A percentile compares a stretch with the other conserved stretches of the same genome.
These are phyloP conservation scores for Hortiboletus campestris DNA, from an alignment of 768 basidiomycete species.

Conservation along the genomic window DNA sequence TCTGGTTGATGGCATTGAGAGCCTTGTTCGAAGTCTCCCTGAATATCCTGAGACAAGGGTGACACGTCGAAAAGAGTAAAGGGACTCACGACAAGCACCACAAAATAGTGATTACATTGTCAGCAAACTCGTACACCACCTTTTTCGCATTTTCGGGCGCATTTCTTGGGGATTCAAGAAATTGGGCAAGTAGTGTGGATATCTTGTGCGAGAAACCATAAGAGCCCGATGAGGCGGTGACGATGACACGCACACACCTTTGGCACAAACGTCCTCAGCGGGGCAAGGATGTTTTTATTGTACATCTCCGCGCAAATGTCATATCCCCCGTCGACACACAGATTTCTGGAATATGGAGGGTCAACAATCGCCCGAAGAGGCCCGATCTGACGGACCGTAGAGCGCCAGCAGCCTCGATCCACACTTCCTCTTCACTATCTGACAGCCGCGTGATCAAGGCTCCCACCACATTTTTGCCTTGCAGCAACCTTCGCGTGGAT, in stretches of 20 bases:
- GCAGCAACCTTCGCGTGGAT: slow-evolving; percentile 83
- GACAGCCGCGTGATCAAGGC: slow-evolving; percentile 82
- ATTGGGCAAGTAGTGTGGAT: slow-evolving; percentile 66
- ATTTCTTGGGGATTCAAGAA: slow-evolving; percentile 56
- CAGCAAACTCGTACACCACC: slow-evolving; percentile 83
- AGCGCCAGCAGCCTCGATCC: slow-evolving; percentile 82
- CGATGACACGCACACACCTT: slow-evolving; percentile 49
- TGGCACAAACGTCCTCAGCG: slow-evolving; percentile 70
- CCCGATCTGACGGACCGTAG: slow-evolving; percentile 56
- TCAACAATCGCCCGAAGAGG: slow-evolving; percentile 7
- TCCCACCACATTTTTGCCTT: slow-evolving; percentile 89
- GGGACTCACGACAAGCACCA: slow-evolving; percentile 93
- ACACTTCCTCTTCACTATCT: slow-evolving; percentile 90
- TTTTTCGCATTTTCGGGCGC: slow-evolving; percentile 69
- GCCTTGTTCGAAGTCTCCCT: slow-evolving; percentile 95
- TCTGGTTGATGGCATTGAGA: slow-evolving; percentile 69
- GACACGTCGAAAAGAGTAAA: not conserved
- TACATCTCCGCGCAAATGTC: slow-evolving; percentile 97
- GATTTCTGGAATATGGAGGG: slow-evolving; percentile 55
- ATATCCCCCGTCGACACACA: slow-evolving; percentile 93
- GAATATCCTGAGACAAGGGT: slow-evolving; percentile 25
- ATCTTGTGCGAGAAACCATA: slow-evolving; percentile 47
- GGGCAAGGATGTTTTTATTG: slow-evolving; percentile 88
- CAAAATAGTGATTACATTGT: slow-evolving; percentile 87
- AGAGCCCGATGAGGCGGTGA: not conserved